Conservation (phyloP, 208 protist species). For the Trypanosoma melophagium region DNA sequence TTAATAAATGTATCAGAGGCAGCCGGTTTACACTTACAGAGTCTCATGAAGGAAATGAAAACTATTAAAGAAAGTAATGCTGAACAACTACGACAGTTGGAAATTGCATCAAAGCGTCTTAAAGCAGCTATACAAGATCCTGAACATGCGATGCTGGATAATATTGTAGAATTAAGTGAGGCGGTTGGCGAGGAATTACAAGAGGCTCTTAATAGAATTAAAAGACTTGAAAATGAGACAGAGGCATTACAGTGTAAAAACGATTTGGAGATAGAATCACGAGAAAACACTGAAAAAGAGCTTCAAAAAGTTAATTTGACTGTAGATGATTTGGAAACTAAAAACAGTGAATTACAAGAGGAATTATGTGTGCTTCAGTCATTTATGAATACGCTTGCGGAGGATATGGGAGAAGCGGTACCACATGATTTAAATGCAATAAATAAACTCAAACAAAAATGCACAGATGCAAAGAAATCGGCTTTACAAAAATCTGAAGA, state of each 20-base stretch:
- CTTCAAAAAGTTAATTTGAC: not conserved
- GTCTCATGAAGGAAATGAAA: slow-evolving; percentile 1
- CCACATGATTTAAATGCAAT: not conserved
- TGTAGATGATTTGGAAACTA: not conserved
- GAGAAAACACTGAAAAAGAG: not conserved
- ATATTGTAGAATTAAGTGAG: not conserved
- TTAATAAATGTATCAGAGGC: not conserved
- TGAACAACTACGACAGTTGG: slow-evolving; percentile 8
- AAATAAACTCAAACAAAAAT: not conserved
- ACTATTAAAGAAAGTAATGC: not conserved
- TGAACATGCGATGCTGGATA: not conserved
- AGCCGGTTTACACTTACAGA: not conserved
- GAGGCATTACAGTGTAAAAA: slow-evolving; percentile 9
- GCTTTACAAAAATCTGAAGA: not conserved
- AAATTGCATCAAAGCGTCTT: not conserved
- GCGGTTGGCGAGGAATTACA: not conserved
- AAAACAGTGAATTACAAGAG: not conserved
- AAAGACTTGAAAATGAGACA: not conserved
- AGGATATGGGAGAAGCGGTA: not conserved
- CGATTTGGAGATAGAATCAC: not conserved
- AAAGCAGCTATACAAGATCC: not conserved
- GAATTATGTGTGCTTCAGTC: not conserved
- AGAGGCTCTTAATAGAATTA: not conserved
- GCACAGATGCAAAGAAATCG: not conserved
- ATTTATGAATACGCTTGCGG: slow-evolving; percentile 6